Base-by-base conservation (phyloP, 129 eudicot genomes). In the Lactuca sativa region DNA sequence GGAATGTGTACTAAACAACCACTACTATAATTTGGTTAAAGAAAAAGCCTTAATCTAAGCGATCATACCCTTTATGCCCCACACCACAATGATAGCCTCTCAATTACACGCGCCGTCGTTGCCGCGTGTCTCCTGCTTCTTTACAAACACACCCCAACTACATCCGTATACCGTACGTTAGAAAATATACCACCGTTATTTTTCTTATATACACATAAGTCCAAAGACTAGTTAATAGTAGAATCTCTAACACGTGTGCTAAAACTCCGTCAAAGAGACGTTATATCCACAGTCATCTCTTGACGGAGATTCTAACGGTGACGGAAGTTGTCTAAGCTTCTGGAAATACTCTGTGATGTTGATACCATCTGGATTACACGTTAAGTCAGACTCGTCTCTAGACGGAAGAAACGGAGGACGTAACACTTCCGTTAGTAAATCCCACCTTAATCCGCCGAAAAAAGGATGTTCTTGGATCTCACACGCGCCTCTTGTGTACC, bases 391-490 rank as follows among this genome's bases (percentile, higher is more conserved):
- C 66, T 70, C 85, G 0, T 80, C 91, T 52, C 66, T 59, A 64
- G 78, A 72, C 80, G 91, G 96, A 40, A 88, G 53, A 81, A 80
- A 81, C 62, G 98, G 98, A 62, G 96, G 98, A 21, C 98, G 89
- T 33, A 64, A 57, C 7, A 92, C 89, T 53, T 86, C 95, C 75
- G 89, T 82, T 36, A 92, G 68, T 54, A 88, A 30, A 30, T 88
- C 95, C 98, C 98, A 92, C 75, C 59, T 70, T 77, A 92, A n/a
- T 41, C 95, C 95, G 6, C 7, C 16, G 17, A 92, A 92, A 30
- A 92, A 92, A 61, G 81, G 89, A 51, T 92, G 95, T 41, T 79
- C 87, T 62, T 83, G 82, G 8, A 90, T 81, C 85, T 92, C 98
- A 44, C 64, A 75, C 75, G 91, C 95, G 70, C 89, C 97, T 34